phyloP scores from a whole-genome alignment of 768 basidiomycete genomes.

The Mycena epipterygia region DNA sequence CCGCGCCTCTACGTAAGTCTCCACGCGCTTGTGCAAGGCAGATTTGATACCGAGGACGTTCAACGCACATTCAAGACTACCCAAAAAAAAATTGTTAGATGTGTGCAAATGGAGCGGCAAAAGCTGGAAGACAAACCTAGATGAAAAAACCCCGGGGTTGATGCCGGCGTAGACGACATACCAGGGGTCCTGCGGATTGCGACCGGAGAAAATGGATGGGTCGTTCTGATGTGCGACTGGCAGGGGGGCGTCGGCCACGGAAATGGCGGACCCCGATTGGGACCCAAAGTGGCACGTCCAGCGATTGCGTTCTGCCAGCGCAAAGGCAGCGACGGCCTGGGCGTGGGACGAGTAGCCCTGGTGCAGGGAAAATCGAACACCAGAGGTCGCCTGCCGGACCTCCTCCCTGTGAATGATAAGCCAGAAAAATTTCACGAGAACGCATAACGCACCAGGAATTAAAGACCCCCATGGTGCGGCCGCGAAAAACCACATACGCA shows the following conservation, averaged over 20 bases:
- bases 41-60: neutral
- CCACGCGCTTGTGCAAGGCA: neutral
- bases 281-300: neutral
- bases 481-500: conserved; percentile 4
- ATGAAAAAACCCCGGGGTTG: neutral
- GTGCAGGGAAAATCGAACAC: neutral
- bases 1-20: neutral
- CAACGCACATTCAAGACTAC: conserved; percentile 7
- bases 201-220: neutral
- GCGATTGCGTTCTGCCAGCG: neutral
- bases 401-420: neutral
- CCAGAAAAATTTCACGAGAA: neutral
- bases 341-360: neutral
- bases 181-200: neutral
- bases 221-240: neutral
- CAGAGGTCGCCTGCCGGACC: neutral
- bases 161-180: neutral
- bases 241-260: neutral
- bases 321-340: neutral
- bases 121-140: neutral
- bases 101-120: no score
- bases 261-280: neutral
- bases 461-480: neutral
- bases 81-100: no score
- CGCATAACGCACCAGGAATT: neutral